These are phyloP conservation scores for Saccharomyces uvarum DNA, from an alignment of 1,139 yeast genomes.

Conservation along the genomic window DNA sequence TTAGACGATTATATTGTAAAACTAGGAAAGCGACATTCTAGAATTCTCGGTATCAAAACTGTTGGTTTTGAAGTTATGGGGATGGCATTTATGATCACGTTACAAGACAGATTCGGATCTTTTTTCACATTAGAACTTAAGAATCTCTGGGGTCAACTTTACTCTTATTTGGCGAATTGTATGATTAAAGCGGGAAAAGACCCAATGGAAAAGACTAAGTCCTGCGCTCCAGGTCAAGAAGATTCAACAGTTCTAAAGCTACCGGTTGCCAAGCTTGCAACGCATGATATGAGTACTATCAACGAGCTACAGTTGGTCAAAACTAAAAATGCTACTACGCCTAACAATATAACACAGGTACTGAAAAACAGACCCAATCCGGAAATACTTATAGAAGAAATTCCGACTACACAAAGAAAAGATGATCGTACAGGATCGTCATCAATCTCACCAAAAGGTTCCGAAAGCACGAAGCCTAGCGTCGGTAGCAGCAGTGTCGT, in stretches of 20 bases:
- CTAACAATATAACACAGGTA: background rate
- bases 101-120: constrained; percentile 56
- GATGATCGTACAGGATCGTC: background rate
- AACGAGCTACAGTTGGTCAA: background rate
- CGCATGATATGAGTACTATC: background rate
- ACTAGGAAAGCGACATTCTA: constrained; percentile 67
- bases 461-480: background rate
- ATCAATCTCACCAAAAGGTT: background rate
- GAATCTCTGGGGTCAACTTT: constrained; percentile 63
- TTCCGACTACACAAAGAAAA: background rate
- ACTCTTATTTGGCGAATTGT: constrained; percentile 52
- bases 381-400: background rate
- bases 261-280: background rate
- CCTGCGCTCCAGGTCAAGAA: background rate
- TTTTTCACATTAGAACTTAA: constrained; percentile 43
- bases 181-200: constrained; percentile 60
- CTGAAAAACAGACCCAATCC: background rate
- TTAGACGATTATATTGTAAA: constrained; percentile 56
- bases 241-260: background rate
- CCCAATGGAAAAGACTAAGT: constrained; percentile 31
- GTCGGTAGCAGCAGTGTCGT: background rate
- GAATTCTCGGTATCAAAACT: constrained; percentile 69
- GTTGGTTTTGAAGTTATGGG: constrained; percentile 74
- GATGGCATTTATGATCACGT: constrained; percentile 64
- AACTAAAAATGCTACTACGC: background rate